These are phyloP conservation scores for Herpetomonas samuelpessoai DNA, from an alignment of 208 protist species.

Conservation along the genomic window DNA sequence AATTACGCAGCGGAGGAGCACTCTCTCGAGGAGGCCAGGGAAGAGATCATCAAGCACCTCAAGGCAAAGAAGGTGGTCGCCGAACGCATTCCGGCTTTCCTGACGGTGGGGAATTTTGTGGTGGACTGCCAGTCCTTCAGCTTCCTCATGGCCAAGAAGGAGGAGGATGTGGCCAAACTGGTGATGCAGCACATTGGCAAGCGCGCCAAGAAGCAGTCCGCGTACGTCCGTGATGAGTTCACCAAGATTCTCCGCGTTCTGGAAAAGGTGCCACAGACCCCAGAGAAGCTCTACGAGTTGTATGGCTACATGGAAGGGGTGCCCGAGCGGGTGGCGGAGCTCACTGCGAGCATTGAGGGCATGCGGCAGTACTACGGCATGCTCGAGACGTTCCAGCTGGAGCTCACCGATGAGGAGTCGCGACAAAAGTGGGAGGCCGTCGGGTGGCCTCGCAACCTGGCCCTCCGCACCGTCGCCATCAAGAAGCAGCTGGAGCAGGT, in stretches of 20 bases:
- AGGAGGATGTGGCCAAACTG: constrained; percentile 90
- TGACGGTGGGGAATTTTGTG: constrained; percentile 94
- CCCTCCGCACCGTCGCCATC: constrained; percentile 60
- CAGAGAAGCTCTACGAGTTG: constrained; percentile 91
- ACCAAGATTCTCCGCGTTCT: constrained; percentile 75
- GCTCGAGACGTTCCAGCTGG: constrained; percentile 93
- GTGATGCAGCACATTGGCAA: constrained; percentile 93
- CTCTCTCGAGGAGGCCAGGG: constrained; percentile 89
- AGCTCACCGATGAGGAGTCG: constrained; percentile 93
- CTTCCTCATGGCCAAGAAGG: constrained; percentile 92
- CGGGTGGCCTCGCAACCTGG: constrained; percentile 91
- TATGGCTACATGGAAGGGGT: constrained; percentile 86
- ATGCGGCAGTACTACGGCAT: constrained; percentile 92
- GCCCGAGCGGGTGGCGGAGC: constrained; percentile 66
- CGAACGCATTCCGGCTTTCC: constrained; percentile 86
- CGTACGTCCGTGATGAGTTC: constrained; percentile 83
- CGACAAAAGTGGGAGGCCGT: constrained; percentile 92
- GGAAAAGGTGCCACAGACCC: constrained; percentile 82
- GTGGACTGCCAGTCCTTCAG: constrained; percentile 94
- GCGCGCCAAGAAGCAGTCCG: constrained; percentile 64
- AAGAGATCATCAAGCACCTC: constrained; percentile 89
- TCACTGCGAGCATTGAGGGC: constrained; percentile 84
- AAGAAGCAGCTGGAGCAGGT: constrained; percentile 91
- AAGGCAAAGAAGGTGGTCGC: constrained; percentile 87
- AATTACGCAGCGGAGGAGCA: constrained; percentile 81